Evolutionary conservation across 306 rosid species (phyloP), one percentile per base, ranked within the genome.

Genomic region (Castanea sativa): DNA sequence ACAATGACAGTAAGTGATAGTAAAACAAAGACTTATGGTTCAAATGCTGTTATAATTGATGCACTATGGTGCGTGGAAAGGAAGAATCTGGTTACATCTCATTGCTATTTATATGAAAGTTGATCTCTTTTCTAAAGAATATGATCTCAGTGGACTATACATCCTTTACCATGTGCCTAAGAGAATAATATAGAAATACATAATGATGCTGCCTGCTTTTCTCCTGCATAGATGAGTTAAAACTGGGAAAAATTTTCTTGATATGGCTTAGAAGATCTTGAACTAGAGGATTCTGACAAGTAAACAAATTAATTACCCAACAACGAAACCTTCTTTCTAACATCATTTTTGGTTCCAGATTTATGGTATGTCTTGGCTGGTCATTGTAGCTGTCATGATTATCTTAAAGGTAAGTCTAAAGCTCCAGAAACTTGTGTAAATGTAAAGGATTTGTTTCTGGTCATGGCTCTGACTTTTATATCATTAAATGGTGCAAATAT

Each of bases 341-440:
- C 79, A 18, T 75, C 27, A 9, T 32, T 79, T 77, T 73, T 81
- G 58, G 51, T 76, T 88, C 51, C 94, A 93, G 98, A 91, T 93
- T 72, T 95, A 93, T 83, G 99, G 87, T 79, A 86, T 95, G 71
- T 95, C 99, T 71, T 95, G 99, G 99, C 83, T 91, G 59, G 99
- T 95, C 83, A 93, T 95, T 77, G 88, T 91, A 58, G 98, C 92
- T 68, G 94, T 83, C 79, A 87, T 95, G 93, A 68, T 93, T 84
- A 84, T 91, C 85, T 81, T 95, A 76, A 95, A 95, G 97, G 99
- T 92, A 20, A 35, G 90, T 81, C 74, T 73, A 65, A 65, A 53
- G 33, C 32, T 72, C 49, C 49, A 16, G 64, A 73, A 38, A 11
- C 75, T 70, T 80, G 56, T 83, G 72, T 10, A 38, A 65, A 55